Conservation (phyloP, 805 yeast species). For the Teunomyces gatunensis region DNA sequence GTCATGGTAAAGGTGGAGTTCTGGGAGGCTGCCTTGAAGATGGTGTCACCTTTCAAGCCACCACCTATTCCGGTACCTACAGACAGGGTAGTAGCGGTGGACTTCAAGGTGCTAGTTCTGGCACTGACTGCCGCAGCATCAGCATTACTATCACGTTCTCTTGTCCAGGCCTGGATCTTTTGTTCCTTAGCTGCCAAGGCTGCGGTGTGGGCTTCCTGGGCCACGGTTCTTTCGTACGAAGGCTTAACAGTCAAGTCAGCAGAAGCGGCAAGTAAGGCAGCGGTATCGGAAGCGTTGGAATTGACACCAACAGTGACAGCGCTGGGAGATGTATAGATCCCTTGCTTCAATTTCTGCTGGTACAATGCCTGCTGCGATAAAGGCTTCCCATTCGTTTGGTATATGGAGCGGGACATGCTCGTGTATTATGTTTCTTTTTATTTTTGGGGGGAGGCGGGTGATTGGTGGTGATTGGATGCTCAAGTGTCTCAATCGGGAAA, state of each 20-base stretch:
- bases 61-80: slow-evolving; percentile 23
- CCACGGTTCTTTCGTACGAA: slow-evolving; percentile 56
- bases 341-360: slow-evolving; percentile 70
- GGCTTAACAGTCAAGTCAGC: slow-evolving; percentile 62
- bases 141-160: slow-evolving; percentile 46
- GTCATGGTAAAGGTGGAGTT: slow-evolving; percentile 46
- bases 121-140: slow-evolving; percentile 46
- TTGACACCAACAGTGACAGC: slow-evolving; percentile 59
- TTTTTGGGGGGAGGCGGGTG: not conserved
- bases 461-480: not conserved
- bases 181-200: slow-evolving; percentile 47
- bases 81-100: slow-evolving; percentile 9
- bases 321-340: slow-evolving; percentile 53
- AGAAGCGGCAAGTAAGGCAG: slow-evolving; percentile 72
- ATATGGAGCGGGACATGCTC: slow-evolving; percentile 44
- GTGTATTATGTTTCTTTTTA: not conserved
- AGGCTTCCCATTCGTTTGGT: slow-evolving; percentile 69
- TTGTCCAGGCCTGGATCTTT: slow-evolving; percentile 48
- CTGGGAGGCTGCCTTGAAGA: slow-evolving; percentile 32
- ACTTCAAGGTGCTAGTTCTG: slow-evolving; percentile 11
- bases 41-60: slow-evolving; percentile 29
- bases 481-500: not conserved
- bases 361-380: slow-evolving; percentile 72
- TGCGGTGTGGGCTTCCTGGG: slow-evolving; percentile 64
- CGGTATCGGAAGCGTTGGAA: slow-evolving; percentile 68